These are phyloP conservation scores for Pythium insidiosum DNA, from an alignment of 352 stramenopile species.

Conservation along the genomic window DNA sequence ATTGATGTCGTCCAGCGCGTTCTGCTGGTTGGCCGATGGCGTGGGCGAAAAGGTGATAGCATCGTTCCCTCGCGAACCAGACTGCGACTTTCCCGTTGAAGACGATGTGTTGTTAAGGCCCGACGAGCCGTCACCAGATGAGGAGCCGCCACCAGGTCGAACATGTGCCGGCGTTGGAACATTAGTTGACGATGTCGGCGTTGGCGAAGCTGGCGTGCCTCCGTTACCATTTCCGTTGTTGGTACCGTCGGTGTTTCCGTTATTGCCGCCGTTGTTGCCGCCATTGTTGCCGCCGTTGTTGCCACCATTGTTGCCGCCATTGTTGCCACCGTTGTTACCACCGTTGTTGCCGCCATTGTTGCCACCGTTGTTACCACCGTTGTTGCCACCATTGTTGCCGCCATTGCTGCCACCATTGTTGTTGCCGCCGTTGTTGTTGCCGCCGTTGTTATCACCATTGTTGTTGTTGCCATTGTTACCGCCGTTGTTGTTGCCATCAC, in stretches of 20 bases:
- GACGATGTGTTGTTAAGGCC: not conserved
- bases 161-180: no score
- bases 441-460: not conserved
- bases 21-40: conserved; percentile 17
- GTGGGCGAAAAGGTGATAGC: not conserved
- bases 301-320: not conserved
- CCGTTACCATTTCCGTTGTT: conserved; percentile 9
- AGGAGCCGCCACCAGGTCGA: not conserved
- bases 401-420: no score
- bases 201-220: not conserved
- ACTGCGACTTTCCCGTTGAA: not conserved
- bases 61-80: not conserved
- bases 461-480: not conserved
- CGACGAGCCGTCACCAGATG: not conserved
- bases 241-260: conserved; percentile 11
- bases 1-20: conserved; percentile 25
- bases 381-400: not conserved
- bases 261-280: not conserved
- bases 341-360: not conserved
- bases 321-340: not conserved
- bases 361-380: conserved; percentile 1
- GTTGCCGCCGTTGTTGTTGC: not conserved
- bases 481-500: not conserved
- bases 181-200: not conserved
- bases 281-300: not conserved